Evolutionary conservation across 108 stramenopile genomes (phyloP).

Genomic region (Cyclotella baltica): DNA sequence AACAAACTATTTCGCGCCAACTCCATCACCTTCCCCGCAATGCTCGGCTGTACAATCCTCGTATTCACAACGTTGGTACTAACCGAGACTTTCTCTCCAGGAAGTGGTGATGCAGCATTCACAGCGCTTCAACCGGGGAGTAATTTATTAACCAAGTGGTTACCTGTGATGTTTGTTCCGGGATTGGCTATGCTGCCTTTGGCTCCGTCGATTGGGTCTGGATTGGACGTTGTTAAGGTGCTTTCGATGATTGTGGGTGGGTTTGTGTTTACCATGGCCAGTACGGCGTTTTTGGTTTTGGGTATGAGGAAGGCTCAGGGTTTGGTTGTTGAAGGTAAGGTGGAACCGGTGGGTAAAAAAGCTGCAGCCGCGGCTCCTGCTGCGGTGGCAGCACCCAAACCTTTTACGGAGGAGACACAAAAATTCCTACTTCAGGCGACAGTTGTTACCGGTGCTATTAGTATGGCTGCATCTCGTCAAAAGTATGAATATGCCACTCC

Average conservation of each 20-base stretch:
- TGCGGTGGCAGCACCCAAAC: slow-evolving; percentile 43
- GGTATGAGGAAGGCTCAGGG: slow-evolving; percentile 40
- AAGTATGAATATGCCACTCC: slow-evolving; percentile 40
- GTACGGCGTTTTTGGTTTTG: slow-evolving; percentile 46
- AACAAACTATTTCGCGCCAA: slow-evolving; percentile 63
- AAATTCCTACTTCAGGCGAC: slow-evolving; percentile 42
- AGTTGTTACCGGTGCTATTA: slow-evolving; percentile 53
- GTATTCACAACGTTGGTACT: slow-evolving; percentile 65
- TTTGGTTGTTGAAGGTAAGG: slow-evolving; percentile 15
- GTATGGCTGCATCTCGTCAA: slow-evolving; percentile 41
- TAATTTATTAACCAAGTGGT: slow-evolving; percentile 81
- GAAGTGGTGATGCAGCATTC: slow-evolving; percentile 62
- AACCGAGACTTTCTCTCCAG: slow-evolving; percentile 59
- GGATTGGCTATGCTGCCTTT: slow-evolving; percentile 83
- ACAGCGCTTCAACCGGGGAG: slow-evolving; percentile 62
- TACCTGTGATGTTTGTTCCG: slow-evolving; percentile 89
- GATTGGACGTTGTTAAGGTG: slow-evolving; percentile 64
- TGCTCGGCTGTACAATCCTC: slow-evolving; percentile 72
- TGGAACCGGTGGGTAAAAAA: slow-evolving; percentile 1
- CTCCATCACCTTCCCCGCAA: slow-evolving; percentile 72
- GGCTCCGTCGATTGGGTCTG: slow-evolving; percentile 73
- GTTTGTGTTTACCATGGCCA: slow-evolving; percentile 52
- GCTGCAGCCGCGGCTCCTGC: slow-evolving; percentile 18
- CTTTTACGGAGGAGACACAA: slow-evolving; percentile 49
- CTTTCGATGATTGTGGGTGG: slow-evolving; percentile 50